Conservation (phyloP, 169 alveolate genomes). For the Plasmodium relictum region DNA sequence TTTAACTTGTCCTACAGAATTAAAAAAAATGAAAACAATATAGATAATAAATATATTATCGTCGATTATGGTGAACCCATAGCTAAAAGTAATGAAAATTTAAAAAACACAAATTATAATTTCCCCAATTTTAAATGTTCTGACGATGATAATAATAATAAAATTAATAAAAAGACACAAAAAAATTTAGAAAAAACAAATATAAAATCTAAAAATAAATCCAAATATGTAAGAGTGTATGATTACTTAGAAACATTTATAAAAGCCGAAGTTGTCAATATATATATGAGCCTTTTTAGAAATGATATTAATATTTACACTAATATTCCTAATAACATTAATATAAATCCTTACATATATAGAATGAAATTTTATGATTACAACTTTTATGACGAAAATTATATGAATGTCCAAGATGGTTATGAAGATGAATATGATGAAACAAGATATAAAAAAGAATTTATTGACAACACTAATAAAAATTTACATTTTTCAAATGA, state of each 20-base stretch:
- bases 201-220: conserved; percentile 18
- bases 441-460: conserved; percentile 22
- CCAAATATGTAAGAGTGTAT: conserved; percentile 31
- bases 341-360: conserved; percentile 63
- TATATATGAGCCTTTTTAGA: conserved; percentile 71
- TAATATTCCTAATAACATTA: conserved; percentile 61
- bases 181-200: conserved; percentile 18
- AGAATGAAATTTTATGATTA: conserved; percentile 75
- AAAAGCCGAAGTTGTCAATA: conserved; percentile 68
- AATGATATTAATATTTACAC: conserved; percentile 71
- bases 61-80: too few species aligned
- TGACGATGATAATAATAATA: conserved; percentile 37
- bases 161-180: conserved; percentile 16
- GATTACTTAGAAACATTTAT: conserved; percentile 69
- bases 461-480: conserved; percentile 12
- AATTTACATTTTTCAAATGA: conserved; percentile 31
- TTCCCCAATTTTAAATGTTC: conserved; percentile 2
- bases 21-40: conserved; percentile 23
- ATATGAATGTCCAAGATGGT: conserved; percentile 51
- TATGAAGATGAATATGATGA: conserved; percentile 15
- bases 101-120: conserved; percentile 25
- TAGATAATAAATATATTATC: conserved; percentile 16
- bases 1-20: conserved; percentile 67
- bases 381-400: conserved; percentile 69
- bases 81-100: conserved; percentile 12